Percentiles rank a stretch among this genome's conserved stretches.
Conservation (phyloP, 2,329 filamentous ascomycete genomes). For the Trichoderma guizhouense region DNA sequence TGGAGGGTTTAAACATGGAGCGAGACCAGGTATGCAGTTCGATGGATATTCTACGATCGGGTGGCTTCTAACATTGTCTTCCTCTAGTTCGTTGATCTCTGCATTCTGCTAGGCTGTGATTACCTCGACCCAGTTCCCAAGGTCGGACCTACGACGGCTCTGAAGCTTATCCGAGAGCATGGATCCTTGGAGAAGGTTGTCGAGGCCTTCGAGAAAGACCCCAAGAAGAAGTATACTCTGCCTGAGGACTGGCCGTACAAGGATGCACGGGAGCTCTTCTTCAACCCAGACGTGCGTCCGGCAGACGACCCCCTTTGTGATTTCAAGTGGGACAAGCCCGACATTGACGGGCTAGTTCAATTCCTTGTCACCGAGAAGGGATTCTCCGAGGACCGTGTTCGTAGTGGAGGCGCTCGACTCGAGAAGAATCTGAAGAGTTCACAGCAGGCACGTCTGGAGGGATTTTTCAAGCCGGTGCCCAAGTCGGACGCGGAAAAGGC, state of each 20-base stretch:
- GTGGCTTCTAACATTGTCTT: not conserved
- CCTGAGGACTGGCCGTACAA: conserved; percentile 97
- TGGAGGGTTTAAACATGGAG: conserved; percentile 87
- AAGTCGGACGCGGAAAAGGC: conserved; percentile 86
- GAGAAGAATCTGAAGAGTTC: conserved; percentile 88
- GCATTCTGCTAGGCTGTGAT: conserved; percentile 95
- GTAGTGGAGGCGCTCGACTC: conserved; percentile 71
- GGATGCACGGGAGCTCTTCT: conserved; percentile 88
- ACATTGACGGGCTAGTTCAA: conserved; percentile 83
- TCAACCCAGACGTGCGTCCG: conserved; percentile 80
- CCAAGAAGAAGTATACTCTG: conserved; percentile 75
- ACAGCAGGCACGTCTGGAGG: conserved; percentile 88
- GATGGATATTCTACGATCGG: not conserved
- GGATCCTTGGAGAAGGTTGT: conserved; percentile 84
- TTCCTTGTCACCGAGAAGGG: conserved; percentile 93
- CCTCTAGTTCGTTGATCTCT: conserved; percentile 82
- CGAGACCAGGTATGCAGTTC: conserved; percentile 64
- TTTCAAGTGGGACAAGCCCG: conserved; percentile 96
- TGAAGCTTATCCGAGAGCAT: conserved; percentile 92
- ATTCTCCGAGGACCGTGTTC: conserved; percentile 92
- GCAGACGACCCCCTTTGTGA: conserved; percentile 86
- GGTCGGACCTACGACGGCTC: conserved; percentile 83
- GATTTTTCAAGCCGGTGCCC: conserved; percentile 92
- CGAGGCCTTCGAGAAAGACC: conserved; percentile 70
- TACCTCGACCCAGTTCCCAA: conserved; percentile 97